phyloP scores from a whole-genome alignment of 164 flowering plant genomes.

The Brasenia schreberi region DNA sequence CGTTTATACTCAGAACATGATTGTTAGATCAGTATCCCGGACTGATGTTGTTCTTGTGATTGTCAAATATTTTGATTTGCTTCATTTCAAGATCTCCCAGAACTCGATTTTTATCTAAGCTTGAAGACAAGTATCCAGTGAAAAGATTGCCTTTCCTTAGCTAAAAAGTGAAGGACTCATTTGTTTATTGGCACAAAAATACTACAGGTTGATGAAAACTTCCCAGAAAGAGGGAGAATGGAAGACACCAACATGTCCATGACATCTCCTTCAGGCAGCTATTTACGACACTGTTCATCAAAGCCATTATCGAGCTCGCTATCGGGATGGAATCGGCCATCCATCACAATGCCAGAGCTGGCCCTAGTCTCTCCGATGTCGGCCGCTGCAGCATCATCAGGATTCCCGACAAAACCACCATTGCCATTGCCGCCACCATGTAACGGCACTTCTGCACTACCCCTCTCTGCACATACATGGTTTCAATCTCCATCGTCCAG shows the following conservation, averaged over 20 bases:
- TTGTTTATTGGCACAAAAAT: too few relatives aligned
- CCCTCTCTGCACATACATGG: slow-evolving; percentile 10
- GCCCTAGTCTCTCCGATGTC: slow-evolving; percentile 11
- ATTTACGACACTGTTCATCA: slow-evolving; percentile 9
- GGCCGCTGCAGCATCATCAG: slow-evolving; percentile 92
- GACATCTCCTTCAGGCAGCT: slow-evolving; percentile 33
- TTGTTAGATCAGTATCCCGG: too few relatives aligned
- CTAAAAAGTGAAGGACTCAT: too few relatives aligned
- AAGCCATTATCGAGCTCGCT: background rate
- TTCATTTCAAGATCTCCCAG: too few relatives aligned
- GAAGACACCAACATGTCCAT: slow-evolving; percentile 3
- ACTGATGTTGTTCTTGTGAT: too few relatives aligned
- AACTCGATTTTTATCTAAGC: too few relatives aligned
- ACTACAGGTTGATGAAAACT: background rate
- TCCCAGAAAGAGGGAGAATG: slow-evolving; percentile 12
- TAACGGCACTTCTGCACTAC: slow-evolving; percentile 25
- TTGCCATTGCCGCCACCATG: slow-evolving; percentile 3
- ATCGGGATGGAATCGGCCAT: background rate
- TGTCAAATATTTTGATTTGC: too few relatives aligned
- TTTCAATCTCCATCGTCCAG: slow-evolving; percentile 9
- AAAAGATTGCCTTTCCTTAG: too few relatives aligned
- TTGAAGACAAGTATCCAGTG: too few relatives aligned
- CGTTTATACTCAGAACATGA: too few relatives aligned
- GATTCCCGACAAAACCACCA: slow-evolving; percentile 46
- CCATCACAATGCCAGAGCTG: background rate